Evolutionary conservation across 2,329 filamentous ascomycete genomes (phyloP), one percentile per base, ranked within the genome.

Genomic region (Curvularia sp.): DNA sequence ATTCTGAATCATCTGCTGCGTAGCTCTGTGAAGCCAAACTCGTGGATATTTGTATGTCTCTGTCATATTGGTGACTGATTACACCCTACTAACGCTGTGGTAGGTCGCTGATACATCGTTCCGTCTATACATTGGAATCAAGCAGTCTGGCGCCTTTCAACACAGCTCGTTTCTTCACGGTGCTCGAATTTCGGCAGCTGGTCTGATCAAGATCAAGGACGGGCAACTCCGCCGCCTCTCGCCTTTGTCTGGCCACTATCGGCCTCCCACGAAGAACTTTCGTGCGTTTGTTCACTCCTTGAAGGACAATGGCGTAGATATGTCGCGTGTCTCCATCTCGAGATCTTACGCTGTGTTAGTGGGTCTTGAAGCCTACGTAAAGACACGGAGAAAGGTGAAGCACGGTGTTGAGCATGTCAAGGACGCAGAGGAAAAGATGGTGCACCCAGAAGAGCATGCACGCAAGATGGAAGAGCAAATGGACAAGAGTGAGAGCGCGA

Each of bases 131-230:
- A 87, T 97, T 33, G 93, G 93, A 48, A 95, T 97, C 80, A 97
- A 97, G 72, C 87, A 91, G 74, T 89, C 88, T 4, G 93, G 93
- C 10, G 88, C 90, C 4, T 97, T 97, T 70, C 93, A 97, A 70
- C 93, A 97, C 77, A 93, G 89, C 12, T 95, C 91, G 0, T 97
- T 97, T 70, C 82, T 97, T 1, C 90, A 93, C 61, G 93, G 93
- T 24, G 85, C 88, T 9, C 87, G 93, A 12, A 93, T 97, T 52
- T 87, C 88, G 0, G 89, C 93, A 0, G 93, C 93, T 4, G 93
- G 93, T 0, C 81, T 94, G 26, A 92, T 97, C 73, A 93, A 91
- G 75, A 88, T 97, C 71, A 92, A 92, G 72, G 83, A 93, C 65
- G 93, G 93, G 1, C 86, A 90, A 30, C 76, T 97, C n/a, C 83